Conservation (phyloP, 176 grass and related monocot genomes). For the Thinopyrum elongatum region DNA sequence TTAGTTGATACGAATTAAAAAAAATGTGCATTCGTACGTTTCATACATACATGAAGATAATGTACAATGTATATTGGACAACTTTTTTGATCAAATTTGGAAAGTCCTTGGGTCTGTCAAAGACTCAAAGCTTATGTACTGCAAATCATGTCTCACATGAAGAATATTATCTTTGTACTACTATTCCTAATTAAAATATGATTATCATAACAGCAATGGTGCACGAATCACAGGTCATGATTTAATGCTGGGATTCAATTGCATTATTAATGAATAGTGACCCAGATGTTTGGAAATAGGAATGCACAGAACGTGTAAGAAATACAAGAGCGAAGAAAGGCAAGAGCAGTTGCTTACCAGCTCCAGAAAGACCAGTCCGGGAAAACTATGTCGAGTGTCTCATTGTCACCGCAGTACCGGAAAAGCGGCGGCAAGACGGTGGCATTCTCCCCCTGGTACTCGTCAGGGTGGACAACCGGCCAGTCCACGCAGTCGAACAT, state of each 20-base stretch:
- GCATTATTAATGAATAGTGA: background rate
- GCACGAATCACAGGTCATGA: background rate
- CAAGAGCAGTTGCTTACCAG: constrained; percentile 65
- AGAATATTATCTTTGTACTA: background rate
- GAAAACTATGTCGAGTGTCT: constrained; percentile 73
- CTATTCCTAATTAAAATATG: background rate
- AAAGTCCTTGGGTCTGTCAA: background rate
- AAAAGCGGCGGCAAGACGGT: constrained; percentile 65
- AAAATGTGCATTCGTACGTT: background rate
- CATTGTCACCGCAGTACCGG: constrained; percentile 72
- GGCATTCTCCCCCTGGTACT: constrained; percentile 43
- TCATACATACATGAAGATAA: background rate
- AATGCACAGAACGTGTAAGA: background rate
- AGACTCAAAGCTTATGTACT: background rate
- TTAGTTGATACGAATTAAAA: background rate
- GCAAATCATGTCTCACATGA: background rate
- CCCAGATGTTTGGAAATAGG: background rate
- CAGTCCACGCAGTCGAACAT: constrained; percentile 82
- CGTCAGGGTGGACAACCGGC: constrained; percentile 45
- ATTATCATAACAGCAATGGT: background rate
- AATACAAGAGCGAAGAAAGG: background rate
- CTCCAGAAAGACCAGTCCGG: constrained; percentile 98
- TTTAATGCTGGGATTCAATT: background rate
- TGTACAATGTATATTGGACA: background rate
- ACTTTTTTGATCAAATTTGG: background rate